Percentiles rank a stretch among this genome's conserved stretches.
phyloP scores from a whole-genome alignment of 108 stramenopile genomes.

The Skeletonema marinoi region DNA sequence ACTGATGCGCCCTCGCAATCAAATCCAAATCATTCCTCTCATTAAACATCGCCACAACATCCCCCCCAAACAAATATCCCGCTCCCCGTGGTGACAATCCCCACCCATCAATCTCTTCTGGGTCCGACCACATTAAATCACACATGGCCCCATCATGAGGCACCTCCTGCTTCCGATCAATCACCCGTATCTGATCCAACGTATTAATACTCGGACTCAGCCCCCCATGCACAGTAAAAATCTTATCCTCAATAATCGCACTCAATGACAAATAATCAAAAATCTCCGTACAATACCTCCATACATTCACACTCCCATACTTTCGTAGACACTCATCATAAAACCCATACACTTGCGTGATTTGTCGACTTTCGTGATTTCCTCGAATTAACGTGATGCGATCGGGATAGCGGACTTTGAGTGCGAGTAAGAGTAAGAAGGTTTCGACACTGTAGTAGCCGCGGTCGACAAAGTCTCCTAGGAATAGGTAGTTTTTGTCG shows the following conservation, averaged over 20 bases:
- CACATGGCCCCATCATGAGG: slow-evolving; percentile 99
- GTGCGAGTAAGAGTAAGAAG: slow-evolving; percentile 92
- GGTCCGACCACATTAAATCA: slow-evolving; percentile 99
- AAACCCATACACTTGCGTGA: slow-evolving; percentile 99
- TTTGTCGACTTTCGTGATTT: slow-evolving; percentile 97
- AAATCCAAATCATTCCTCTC: slow-evolving; percentile 90
- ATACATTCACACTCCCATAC: slow-evolving; percentile 97
- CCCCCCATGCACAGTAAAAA: slow-evolving; percentile 98
- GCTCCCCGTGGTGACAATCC: slow-evolving; percentile 97
- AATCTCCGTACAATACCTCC: slow-evolving; percentile 98
- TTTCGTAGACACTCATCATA: slow-evolving; percentile 99
- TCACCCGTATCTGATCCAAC: slow-evolving; percentile 96
- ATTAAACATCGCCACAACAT: slow-evolving; percentile 97
- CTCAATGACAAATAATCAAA: slow-evolving; percentile 94
- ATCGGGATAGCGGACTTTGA: slow-evolving; percentile 98
- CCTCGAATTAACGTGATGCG: slow-evolving; percentile 98
- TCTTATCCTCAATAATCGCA: slow-evolving; percentile 96
- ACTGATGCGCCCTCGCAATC: slow-evolving; percentile 97
- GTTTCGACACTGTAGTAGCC: slow-evolving; percentile 99
- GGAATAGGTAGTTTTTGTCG: slow-evolving; percentile 97
- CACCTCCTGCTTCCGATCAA: slow-evolving; percentile 99
- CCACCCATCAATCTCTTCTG: slow-evolving; percentile 98
- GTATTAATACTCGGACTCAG: slow-evolving; percentile 94
- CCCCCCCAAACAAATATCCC: slow-evolving; percentile 97
- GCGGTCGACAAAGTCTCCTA: slow-evolving; percentile 99